Evolutionary conservation across 2,329 filamentous ascomycete species (phyloP), one percentile per base, ranked within the genome.

Genomic region (Cadophora malorum): DNA sequence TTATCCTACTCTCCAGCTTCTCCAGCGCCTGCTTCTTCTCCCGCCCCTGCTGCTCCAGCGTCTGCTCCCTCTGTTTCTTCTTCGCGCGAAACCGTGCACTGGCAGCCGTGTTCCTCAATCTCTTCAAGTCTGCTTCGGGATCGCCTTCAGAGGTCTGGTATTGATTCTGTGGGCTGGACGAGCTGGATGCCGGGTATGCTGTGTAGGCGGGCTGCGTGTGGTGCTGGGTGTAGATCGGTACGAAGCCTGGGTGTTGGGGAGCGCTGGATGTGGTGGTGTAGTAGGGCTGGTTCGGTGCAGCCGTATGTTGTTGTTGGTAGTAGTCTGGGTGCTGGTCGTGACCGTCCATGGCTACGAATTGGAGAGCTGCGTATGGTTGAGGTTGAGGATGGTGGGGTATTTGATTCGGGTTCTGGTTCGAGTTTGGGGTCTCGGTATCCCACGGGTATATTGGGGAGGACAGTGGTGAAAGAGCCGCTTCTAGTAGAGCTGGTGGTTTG

Each of bases 61-160:
- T 90, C 78, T 94, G 91, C 82, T 97, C 93, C 60, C 93, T 89
- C 81, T 94, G 91, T 86, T 97, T 97, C 89, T 97, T 97, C 88
- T 97, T 97, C 78, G 95, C 88, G 67, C 93, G 90, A 85, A 97
- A 97, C 60, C 93, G 90, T 16, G 93, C 93, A 72, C 90, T 93
- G 65, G 93, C 93, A 33, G 93, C 93, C 5, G 94, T 96, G 80
- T 97, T 97, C 70, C 93, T 89, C 66, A 92, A 88, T 55, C 93
- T 89, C 82, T 96, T 96, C 12, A 72, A 50, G 63, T 74, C 66
- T 63, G 69, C 58, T 38, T 67, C 65, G 58, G 64, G 50, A 45
- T 47, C 41, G 53, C 49, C n/a, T 35, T 63, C 59, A 16, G 41
- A 28, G 2, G 50, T n/a, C 0, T 33, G 38, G 38, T 41, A 49